Evolutionary conservation across 2,329 filamentous ascomycete genomes (phyloP).

Genomic region (Mollisia scopiformis): DNA sequence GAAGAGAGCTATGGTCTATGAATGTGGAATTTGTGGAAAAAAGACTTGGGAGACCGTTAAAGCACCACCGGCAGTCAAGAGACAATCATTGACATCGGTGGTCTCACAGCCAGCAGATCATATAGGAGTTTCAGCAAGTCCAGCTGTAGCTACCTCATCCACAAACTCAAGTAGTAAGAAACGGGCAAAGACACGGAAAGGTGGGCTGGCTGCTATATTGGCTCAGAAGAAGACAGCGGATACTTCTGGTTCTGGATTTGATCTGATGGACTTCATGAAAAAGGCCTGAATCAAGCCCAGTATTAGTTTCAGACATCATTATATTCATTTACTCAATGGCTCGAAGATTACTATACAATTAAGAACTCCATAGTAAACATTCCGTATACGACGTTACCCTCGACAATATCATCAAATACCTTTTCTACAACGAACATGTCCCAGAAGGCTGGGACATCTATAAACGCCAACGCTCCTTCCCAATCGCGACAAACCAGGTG

Average conservation of each 20-base stretch:
- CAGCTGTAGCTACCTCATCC: slow-evolving; percentile 29
- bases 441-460: not conserved
- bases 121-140: not conserved
- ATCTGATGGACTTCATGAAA: slow-evolving; percentile 45
- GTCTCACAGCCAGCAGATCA: not conserved
- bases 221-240: slow-evolving; percentile 31
- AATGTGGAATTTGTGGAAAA: slow-evolving; percentile 31
- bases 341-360: too few relatives aligned
- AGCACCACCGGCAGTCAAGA: slow-evolving; percentile 3
- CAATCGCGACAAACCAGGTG: not conserved
- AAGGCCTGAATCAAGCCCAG: slow-evolving; percentile 19
- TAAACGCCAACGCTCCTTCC: not conserved
- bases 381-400: too few relatives aligned
- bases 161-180: slow-evolving; percentile 66
- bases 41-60: slow-evolving; percentile 28
- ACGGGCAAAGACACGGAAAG: slow-evolving; percentile 66
- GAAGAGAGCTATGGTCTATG: slow-evolving; percentile 30
- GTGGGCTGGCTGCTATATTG: slow-evolving; percentile 67
- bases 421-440: not conserved
- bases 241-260: slow-evolving; percentile 35
- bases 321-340: too few relatives aligned
- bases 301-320: too few relatives aligned
- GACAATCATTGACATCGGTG: not conserved
- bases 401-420: too few relatives aligned
- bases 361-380: too few relatives aligned